Evolutionary conservation across 208 protist genomes (phyloP), one percentile per base, ranked within the genome.

Genomic region (Naegleria fowleri): DNA sequence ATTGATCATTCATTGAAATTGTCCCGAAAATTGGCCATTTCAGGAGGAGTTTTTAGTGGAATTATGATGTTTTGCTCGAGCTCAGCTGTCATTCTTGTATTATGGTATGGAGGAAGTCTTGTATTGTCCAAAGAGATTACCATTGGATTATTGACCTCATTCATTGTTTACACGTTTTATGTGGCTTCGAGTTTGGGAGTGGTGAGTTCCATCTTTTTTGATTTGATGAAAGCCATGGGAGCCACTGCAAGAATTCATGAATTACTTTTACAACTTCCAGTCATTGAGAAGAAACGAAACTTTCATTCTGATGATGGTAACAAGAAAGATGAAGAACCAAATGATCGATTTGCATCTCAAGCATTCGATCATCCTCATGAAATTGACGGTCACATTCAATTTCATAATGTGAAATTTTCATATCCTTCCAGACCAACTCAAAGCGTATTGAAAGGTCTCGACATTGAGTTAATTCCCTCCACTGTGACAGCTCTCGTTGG

Each of bases 41-140:
- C 88, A 86, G 93, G 93, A 88, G 92, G 92, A 38, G 93, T 91
- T 38, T 92, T 92, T 39, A 93, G 90, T 85, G 51, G 92, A 33
- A 90, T 90, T 15, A 95, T 93, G 6, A 94, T 92, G 91, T 59
- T 95, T 16, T 90, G 95, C 88, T 92, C 94, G 51, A 91, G 94
- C 86, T 92, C 92, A 59, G 91, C 92, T 29, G 93, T 90, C 39
- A 92, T 92, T 36, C 76, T 95, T 29, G 90, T 95, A 3, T 91
- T 95, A 25, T 92, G 93, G 88, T 94, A 95, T 85, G 94, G 93
- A 39, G 95, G 95, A 40, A 93, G 92, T 91, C 92, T 95, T 84
- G 94, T 94, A 84, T 92, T 95, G 1, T 38, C 16, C 11, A 40
- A 40, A 36, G 76, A 84, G 39, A 33, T 84, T 40, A 84, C 33